These are phyloP conservation scores for Plasmopara halstedii DNA, from an alignment of 352 stramenopile genomes.

Conservation along the genomic window DNA sequence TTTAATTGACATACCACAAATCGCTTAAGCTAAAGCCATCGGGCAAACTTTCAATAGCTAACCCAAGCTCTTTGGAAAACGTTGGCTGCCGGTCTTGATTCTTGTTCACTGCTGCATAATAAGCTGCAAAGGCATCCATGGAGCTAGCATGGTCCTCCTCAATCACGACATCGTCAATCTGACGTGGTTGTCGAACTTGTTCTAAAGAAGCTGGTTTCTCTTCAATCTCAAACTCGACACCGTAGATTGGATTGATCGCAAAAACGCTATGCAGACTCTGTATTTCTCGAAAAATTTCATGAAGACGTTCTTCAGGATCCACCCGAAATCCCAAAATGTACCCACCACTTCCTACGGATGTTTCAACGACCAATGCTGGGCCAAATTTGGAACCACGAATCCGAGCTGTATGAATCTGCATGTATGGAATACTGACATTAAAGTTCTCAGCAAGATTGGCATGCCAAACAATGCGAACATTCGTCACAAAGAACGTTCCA, in stretches of 20 bases:
- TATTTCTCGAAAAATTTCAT: conserved; percentile 83
- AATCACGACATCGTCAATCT: conserved; percentile 86
- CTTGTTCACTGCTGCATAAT: conserved; percentile 84
- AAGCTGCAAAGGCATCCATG: conserved; percentile 85
- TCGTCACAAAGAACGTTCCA: conserved; percentile 90
- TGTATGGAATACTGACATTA: conserved; percentile 93
- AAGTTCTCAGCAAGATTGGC: conserved; percentile 92
- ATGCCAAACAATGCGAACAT: conserved; percentile 90
- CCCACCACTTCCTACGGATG: conserved; percentile 57
- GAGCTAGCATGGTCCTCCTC: conserved; percentile 78
- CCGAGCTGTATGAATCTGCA: conserved; percentile 86
- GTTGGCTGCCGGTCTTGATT: conserved; percentile 61
- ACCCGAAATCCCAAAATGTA: conserved; percentile 91
- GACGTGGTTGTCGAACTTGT: conserved; percentile 59
- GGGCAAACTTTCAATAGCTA: conserved; percentile 81
- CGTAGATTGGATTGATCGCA: conserved; percentile 83
- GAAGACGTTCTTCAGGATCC: conserved; percentile 77
- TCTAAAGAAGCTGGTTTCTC: conserved; percentile 59
- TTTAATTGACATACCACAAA: conserved; percentile 61
- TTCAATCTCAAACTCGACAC: conserved; percentile 82
- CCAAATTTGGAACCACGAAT: conserved; percentile 89
- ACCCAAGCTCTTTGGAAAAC: conserved; percentile 73
- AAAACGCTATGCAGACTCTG: conserved; percentile 79
- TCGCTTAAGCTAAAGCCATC: conserved; percentile 63
- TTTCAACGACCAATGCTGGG: conserved; percentile 87